Conservation (phyloP, 306 rosid genomes). For the Begonia masoniana region DNA sequence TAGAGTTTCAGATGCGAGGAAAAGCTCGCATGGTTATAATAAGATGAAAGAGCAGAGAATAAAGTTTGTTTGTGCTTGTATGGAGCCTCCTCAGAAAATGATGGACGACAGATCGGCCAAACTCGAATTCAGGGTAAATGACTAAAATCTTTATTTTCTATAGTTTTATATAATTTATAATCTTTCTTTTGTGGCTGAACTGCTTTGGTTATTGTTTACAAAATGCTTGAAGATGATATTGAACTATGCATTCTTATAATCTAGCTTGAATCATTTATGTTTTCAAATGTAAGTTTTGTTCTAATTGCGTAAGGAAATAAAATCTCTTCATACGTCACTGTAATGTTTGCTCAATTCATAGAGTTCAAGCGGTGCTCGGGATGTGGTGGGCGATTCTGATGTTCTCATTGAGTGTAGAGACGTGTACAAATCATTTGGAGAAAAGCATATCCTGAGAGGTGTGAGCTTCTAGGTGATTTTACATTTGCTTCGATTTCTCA, state of each 20-base stretch:
- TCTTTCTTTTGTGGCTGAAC: too few relatives aligned
- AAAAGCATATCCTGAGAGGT: slow-evolving; percentile 88
- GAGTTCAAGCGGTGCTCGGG: slow-evolving; percentile 28
- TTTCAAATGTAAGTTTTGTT: too few relatives aligned
- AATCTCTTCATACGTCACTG: background rate
- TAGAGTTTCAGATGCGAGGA: slow-evolving; percentile 11
- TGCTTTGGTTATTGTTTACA: too few relatives aligned
- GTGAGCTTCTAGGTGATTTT: slow-evolving; percentile 90
- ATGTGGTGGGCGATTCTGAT: slow-evolving; percentile 53
- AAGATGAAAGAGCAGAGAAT: slow-evolving; percentile 24
- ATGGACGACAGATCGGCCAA: slow-evolving; percentile 47
- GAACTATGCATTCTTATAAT: too few relatives aligned
- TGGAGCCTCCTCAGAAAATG: slow-evolving; percentile 59
- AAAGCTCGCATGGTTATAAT: slow-evolving; percentile 7
- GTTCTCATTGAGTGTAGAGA: slow-evolving; percentile 91
- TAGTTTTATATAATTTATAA: background rate
- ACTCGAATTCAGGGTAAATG: slow-evolving; percentile 42
- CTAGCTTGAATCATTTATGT: too few relatives aligned
- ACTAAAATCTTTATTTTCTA: background rate
- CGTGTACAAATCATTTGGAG: slow-evolving; percentile 84
- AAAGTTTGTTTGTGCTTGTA: slow-evolving; percentile 56
- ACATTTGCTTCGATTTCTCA: background rate
- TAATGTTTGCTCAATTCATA: slow-evolving; percentile 23
- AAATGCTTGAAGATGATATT: too few relatives aligned
- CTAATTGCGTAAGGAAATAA: background rate